Evolutionary conservation across 257 asterid species (phyloP), one percentile per base, ranked within the genome.

Genomic region (Plantago elongata): DNA sequence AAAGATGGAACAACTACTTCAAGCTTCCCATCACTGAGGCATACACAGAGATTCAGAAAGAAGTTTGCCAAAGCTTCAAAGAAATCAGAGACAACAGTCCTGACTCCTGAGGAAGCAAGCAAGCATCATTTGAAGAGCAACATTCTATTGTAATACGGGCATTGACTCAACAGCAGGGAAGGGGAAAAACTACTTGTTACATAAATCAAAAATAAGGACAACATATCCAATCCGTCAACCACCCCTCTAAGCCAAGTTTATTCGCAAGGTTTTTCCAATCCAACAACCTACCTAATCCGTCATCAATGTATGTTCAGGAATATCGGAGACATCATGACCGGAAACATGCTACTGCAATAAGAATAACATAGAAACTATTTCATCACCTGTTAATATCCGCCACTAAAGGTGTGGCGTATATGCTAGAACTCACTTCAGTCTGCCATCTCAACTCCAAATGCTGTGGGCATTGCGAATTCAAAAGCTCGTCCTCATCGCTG

Each of bases 391-490:
- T 93, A 69, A 93, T 89, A 82, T 93, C 99, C 16, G 97, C 96
- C 61, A 93, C 71, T 79, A 93, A 74, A 0, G 99, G 99, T 43
- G 99, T 56, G 0, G 97, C 95, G 69, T 89, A 93, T 64, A 93
- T 77, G 79, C 99, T 93, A 62, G 99, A 87, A 78, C 97, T 93
- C 74, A 93, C 96, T 87, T 93, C 99, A 60, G 89, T 70, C 82
- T 93, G 96, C 99, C 99, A 93, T 77, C 99, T 82, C 70, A 89
- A 82, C 70, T 93, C 99, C 85, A 93, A 82, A 74, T 83, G 85
- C 79, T 75, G 97, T 54, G 99, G 99, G 70, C 99, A 93, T 73
- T 89, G 96, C 9, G 94, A 77, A 77, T 93, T 93, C 87, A 89
- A 73, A 67, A 93, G 64, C 65, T 82, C 96, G 64, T 84, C 95